These are phyloP conservation scores for Talaromyces albobiverticillius DNA, from an alignment of 2,329 filamentous ascomycete genomes.

Conservation along the genomic window DNA sequence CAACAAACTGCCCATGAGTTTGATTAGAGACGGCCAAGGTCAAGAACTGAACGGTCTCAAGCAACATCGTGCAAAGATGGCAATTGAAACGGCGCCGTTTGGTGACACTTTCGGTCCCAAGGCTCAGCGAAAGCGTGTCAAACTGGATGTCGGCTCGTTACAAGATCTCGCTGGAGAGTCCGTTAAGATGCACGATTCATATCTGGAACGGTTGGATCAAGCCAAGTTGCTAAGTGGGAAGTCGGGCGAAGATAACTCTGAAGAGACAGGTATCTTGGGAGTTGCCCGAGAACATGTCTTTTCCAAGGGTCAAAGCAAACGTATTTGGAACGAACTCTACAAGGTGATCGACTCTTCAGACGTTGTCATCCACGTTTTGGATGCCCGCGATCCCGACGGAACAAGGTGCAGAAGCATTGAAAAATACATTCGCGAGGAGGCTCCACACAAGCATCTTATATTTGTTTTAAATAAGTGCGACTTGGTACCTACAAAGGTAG, in stretches of 20 bases:
- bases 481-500: slow-evolving; percentile 84
- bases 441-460: slow-evolving; percentile 91
- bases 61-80: slow-evolving; percentile 90
- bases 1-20: slow-evolving; percentile 93
- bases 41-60: slow-evolving; percentile 72
- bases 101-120: slow-evolving; percentile 89
- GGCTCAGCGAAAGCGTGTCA: slow-evolving; percentile 86
- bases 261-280: slow-evolving; percentile 48
- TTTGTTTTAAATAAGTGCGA: slow-evolving; percentile 92
- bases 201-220: slow-evolving; percentile 76
- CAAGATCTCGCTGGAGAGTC: slow-evolving; percentile 78
- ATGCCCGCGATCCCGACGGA: slow-evolving; percentile 84
- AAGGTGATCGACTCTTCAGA: slow-evolving; percentile 95
- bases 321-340: slow-evolving; percentile 96
- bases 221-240: slow-evolving; percentile 71
- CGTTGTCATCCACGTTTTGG: slow-evolving; percentile 91
- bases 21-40: slow-evolving; percentile 71
- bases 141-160: slow-evolving; percentile 78
- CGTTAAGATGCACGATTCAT: slow-evolving; percentile 75
- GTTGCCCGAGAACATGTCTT: slow-evolving; percentile 83
- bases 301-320: slow-evolving; percentile 88
- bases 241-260: slow-evolving; percentile 55
- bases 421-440: slow-evolving; percentile 90
- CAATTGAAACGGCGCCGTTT: slow-evolving; percentile 83
- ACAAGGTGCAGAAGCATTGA: slow-evolving; percentile 87